A percentile compares a stretch with the other conserved stretches of the same genome.
phyloP scores from a whole-genome alignment of 225 moss, liverwort and hornwort genomes.

The Takakia lepidozioides region DNA sequence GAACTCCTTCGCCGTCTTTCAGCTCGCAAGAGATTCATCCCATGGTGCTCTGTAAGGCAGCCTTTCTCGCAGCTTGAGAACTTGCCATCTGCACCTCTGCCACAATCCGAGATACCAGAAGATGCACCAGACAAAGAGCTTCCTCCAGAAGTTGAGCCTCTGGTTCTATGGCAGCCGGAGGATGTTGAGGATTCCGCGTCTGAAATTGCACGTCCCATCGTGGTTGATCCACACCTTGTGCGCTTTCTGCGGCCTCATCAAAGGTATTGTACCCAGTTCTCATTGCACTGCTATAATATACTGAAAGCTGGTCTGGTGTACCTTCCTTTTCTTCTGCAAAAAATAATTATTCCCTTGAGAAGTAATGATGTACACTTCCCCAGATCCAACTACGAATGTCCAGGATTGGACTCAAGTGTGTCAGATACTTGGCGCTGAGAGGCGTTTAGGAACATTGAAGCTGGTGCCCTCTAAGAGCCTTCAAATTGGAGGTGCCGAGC shows the following conservation, averaged over 20 bases:
- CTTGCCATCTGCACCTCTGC: slow-evolving; percentile 28
- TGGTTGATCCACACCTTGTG: slow-evolving; percentile 72
- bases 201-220: slow-evolving; percentile 47
- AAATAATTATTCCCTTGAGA: too few relatives aligned
- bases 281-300: too few relatives aligned
- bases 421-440: too few relatives aligned
- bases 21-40: slow-evolving; percentile 85
- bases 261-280: too few relatives aligned
- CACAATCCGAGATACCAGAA: slow-evolving; percentile 29
- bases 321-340: too few relatives aligned
- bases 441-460: too few relatives aligned
- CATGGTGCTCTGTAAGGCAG: slow-evolving; percentile 59
- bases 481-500: too few relatives aligned
- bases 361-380: too few relatives aligned
- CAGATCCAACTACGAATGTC: too few relatives aligned
- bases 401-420: too few relatives aligned
- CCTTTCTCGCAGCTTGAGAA: slow-evolving; percentile 62
- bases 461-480: too few relatives aligned
- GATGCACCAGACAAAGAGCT: slow-evolving; percentile 56
- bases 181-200: slow-evolving; percentile 25
- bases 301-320: too few relatives aligned
- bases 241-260: slow-evolving; percentile 89
- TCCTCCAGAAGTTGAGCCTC: slow-evolving; percentile 81
- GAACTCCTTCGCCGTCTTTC: slow-evolving; percentile 81
- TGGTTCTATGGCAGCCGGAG: slow-evolving; percentile 84